Base-by-base conservation (phyloP, 495 filamentous ascomycete genomes). In the Hypoxylon intermedium region DNA sequence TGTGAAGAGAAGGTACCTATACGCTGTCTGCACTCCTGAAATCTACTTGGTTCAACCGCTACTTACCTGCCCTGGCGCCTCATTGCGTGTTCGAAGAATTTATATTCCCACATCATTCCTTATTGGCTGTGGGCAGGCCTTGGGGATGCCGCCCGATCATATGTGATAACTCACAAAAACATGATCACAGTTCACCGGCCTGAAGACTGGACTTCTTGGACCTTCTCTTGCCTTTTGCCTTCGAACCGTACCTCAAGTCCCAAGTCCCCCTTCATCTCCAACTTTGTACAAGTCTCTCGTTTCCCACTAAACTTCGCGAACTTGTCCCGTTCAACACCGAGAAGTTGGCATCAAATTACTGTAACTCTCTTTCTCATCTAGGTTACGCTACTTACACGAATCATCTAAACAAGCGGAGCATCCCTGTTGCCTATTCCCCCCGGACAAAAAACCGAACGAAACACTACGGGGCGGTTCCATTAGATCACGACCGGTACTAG, bases 111-210 rank as follows among this genome's bases (percentile, higher is more conserved):
- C 62, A 65, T 55, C 58, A 58, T 48, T 67, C 36, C 73, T 70
- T 61, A 79, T 79, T 79, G 77, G 77, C 65, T 53, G 58, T 38
- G 5, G 55, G 51, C 54, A 34, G 47, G 63, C 51, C 62, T 64
- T 23, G n/a, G 33, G 20, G 58, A n/a, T n/a, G n/a, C n/a, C 24
- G 24, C 50, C 77, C 77, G 78, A 79, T 79, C 77, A 77, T 74
- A 70, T 73, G 46, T 68, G 53, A 71, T 66, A 67, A 16, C 58
- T 67, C 50, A 61, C 61, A 59, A 67, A 67, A 62, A 60, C 70
- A 65, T 59, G 67, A 73, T 59, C 65, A 75, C 69, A 59, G 65
- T 68, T 67, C 40, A n/a, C 59, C 67, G 54, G 67, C 53, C 54
- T 67, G 46, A n/a, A n/a, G 65, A 64, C 53, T 69, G 66, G 61